Evolutionary conservation across 768 basidiomycete species (phyloP).

Genomic region (Podaxis sp.): DNA sequence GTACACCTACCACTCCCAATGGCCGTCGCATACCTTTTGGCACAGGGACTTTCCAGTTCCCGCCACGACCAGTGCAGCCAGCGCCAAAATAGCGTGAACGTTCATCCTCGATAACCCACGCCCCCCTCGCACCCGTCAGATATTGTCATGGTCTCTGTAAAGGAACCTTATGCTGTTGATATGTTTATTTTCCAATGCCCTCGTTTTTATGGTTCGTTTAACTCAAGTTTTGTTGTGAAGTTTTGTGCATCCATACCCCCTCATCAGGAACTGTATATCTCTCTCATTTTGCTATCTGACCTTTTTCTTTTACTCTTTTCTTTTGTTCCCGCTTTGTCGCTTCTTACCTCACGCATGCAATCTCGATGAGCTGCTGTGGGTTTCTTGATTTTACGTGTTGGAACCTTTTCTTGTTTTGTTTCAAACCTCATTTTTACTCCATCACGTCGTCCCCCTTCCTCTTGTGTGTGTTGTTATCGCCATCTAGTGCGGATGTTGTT

Average conservation of each 20-base stretch:
- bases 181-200: not conserved
- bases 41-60: slow-evolving; percentile 11
- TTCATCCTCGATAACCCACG: slow-evolving; percentile 54
- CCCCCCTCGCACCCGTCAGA: slow-evolving; percentile 44
- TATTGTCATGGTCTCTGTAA: not conserved
- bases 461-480: not conserved
- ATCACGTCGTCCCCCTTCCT: not conserved
- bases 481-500: slow-evolving; percentile 13
- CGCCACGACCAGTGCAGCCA: not conserved
- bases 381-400: not conserved
- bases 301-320: not conserved
- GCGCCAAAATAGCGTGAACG: not conserved
- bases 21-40: slow-evolving; percentile 12
- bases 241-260: not conserved
- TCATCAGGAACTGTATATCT: not conserved
- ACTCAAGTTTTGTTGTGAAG: slow-evolving; percentile 4
- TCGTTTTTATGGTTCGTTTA: not conserved
- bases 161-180: not conserved
- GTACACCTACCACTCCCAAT: slow-evolving; percentile 9
- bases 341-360: not conserved
- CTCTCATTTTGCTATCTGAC: not conserved
- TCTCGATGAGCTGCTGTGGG: slow-evolving; percentile 10
- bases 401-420: not conserved
- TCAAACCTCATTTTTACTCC: not conserved
- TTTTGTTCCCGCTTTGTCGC: not conserved